Evolutionary conservation across 768 basidiomycete genomes (phyloP), one percentile per base, ranked within the genome.

Genomic region (Suillus lakei): DNA sequence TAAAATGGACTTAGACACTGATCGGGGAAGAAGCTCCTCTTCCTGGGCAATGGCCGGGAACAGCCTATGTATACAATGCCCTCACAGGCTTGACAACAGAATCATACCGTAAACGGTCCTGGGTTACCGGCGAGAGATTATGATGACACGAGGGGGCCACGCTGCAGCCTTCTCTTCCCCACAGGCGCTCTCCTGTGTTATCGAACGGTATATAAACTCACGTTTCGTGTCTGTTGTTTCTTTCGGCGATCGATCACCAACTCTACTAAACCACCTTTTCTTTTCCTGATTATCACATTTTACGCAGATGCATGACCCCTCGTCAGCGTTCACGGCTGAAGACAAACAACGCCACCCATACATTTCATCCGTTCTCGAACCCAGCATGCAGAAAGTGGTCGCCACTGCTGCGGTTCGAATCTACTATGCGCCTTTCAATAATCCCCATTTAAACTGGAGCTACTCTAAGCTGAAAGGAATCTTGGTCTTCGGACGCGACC

Each of bases 391-490:
- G 69, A 78, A 83, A 41, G 78, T 86, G 56, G 79, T 87, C 69
- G 85, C 86, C n/a, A 78, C 79, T 5, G 87, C 86, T 56, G 73
- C 79, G 34, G 88, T 85, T 46, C 84, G 86, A 68, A 80, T 90
- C 38, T 90, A 91, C 72, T 87, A 90, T 73, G 83, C 87, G 5
- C 83, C 85, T 39, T 83, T 88, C 70, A 78, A 72, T 66, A 79
- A 71, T 62, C 75, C 75, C 71, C 82, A 77, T 70, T 76, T 71
- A 70, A 83, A 85, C 56, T 91, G 90, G 90, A 79, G 79, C 10
- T 88, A 83, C 68, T 86, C 88, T 28, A 83, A 85, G 41, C 80
- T 90, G 71, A 81, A 81, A 64, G 90, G 90, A 28, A 84, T 82
- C 21, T 78, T 91, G 36, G 82, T 86, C 30, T 89, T 91, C 66